Conservation (phyloP, 768 basidiomycete genomes). For the Phylloporus scabripes region DNA sequence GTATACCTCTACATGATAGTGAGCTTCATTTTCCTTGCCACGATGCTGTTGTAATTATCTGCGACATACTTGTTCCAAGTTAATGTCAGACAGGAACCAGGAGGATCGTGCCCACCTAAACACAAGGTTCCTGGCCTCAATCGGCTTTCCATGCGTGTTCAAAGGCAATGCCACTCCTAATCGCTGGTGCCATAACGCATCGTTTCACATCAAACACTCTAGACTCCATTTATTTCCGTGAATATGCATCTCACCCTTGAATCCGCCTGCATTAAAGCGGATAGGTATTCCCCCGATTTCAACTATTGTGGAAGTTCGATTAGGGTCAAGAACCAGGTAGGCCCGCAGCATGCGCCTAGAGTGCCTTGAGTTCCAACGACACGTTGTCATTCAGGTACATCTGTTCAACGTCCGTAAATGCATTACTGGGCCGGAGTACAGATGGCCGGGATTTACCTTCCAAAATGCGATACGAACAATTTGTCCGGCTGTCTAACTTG, state of each 20-base stretch:
- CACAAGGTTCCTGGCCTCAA: constrained; percentile 79
- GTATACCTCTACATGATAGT: constrained; percentile 81
- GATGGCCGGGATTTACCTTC: constrained; percentile 45
- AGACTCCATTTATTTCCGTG: constrained; percentile 69
- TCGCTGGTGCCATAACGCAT: constrained; percentile 50
- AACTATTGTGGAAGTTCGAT: constrained; percentile 73
- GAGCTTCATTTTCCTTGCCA: constrained; percentile 82
- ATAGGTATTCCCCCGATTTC: constrained; percentile 69
- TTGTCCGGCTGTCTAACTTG: constrained; percentile 73
- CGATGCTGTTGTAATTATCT: constrained; percentile 76
- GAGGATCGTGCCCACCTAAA: constrained; percentile 53
- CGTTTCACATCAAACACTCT: constrained; percentile 49
- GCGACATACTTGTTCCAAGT: constrained; percentile 61
- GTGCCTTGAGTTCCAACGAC: constrained; percentile 87
- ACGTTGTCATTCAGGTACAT: constrained; percentile 77
- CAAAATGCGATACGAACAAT: constrained; percentile 83
- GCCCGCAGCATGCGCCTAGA: constrained; percentile 30
- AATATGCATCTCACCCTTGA: constrained; percentile 53
- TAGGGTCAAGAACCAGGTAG: constrained; percentile 72
- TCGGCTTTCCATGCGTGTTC: constrained; percentile 88
- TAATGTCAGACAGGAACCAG: neutral
- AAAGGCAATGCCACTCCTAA: constrained; percentile 75
- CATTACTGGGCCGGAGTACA: too few relatives aligned
- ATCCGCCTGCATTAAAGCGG: constrained; percentile 70
- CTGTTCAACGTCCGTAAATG: neutral